Percentiles rank a stretch among this genome's conserved stretches.
Conservation (phyloP, 805 yeast species). For the Saturnispora serradocipensis region DNA sequence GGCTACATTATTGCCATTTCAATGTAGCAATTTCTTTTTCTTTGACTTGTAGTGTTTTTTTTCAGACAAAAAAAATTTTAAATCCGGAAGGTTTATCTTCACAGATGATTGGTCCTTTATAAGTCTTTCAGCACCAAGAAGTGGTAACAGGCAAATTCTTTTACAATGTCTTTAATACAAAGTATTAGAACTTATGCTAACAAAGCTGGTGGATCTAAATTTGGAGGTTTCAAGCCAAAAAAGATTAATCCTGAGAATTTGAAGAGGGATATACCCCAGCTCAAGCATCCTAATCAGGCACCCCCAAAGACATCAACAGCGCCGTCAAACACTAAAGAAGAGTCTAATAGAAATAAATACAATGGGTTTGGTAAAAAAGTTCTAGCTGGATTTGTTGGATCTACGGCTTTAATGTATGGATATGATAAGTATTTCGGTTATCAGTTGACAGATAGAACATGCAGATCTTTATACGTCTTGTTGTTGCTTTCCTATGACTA, state of each 20-base stretch:
- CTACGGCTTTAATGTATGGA: conserved; percentile 16
- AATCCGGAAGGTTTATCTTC: not conserved
- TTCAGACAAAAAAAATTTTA: not conserved
- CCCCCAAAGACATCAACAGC: not conserved
- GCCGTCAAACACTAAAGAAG: not conserved
- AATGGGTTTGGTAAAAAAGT: conserved; percentile 5
- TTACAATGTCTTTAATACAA: not conserved
- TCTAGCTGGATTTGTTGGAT: conserved; percentile 10
- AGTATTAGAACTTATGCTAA: not conserved
- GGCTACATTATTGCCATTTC: not conserved
- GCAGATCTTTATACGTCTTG: conserved; percentile 40
- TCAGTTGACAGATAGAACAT: conserved; percentile 44
- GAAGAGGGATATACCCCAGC: not conserved
- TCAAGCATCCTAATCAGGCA: not conserved
- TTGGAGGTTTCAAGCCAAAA: not conserved
- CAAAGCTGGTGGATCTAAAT: not conserved
- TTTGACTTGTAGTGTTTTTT: not conserved
- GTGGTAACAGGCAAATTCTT: not conserved
- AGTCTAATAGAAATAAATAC: not conserved
- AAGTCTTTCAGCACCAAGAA: not conserved
- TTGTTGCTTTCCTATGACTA: conserved; percentile 51
- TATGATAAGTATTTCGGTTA: conserved; percentile 31
- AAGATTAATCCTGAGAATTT: not conserved
- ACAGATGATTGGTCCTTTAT: not conserved
- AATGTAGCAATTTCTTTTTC: not conserved